These are phyloP conservation scores for Sporothrix pallida DNA, from an alignment of 2,329 filamentous ascomycete genomes.

Conservation along the genomic window DNA sequence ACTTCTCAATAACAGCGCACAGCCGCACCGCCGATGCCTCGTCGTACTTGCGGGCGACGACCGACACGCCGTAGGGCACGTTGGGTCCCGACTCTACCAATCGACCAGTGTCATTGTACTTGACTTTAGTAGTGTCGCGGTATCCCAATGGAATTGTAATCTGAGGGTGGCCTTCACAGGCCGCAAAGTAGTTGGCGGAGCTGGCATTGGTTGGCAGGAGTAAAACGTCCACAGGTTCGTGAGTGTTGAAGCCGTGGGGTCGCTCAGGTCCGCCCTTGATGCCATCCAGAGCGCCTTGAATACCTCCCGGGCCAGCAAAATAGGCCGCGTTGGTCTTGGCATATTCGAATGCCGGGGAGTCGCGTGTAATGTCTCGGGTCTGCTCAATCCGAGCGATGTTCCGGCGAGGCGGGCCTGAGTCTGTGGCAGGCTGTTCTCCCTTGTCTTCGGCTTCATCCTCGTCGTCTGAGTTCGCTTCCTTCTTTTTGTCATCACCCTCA, in stretches of 20 bases:
- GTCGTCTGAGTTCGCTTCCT: conserved; percentile 42
- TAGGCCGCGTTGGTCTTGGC: conserved; percentile 30
- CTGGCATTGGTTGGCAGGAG: conserved; percentile 61
- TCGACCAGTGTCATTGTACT: conserved; percentile 51
- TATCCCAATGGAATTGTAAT: conserved; percentile 68
- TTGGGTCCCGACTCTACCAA: conserved; percentile 61
- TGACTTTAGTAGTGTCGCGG: conserved; percentile 57
- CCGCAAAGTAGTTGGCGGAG: conserved; percentile 62
- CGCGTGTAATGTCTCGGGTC: background rate
- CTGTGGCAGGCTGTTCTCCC: conserved; percentile 49
- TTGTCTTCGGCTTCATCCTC: conserved; percentile 63
- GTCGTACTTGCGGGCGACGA: conserved; percentile 65
- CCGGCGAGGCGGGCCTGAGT: background rate
- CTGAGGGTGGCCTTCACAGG: conserved; percentile 63
- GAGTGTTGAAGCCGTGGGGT: conserved; percentile 52
- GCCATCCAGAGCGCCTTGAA: conserved; percentile 54
- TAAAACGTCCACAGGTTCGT: conserved; percentile 60
- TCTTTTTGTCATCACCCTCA: background rate
- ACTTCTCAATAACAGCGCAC: conserved; percentile 73
- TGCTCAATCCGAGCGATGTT: conserved; percentile 33
- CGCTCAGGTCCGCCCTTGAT: conserved; percentile 41
- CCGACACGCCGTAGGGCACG: conserved; percentile 58
- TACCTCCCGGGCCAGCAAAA: conserved; percentile 62
- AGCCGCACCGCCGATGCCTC: conserved; percentile 68
- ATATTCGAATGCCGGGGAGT: conserved; percentile 46